Evolutionary conservation across 495 filamentous ascomycete species (phyloP).

Genomic region (Penicillium simplicissimum): DNA sequence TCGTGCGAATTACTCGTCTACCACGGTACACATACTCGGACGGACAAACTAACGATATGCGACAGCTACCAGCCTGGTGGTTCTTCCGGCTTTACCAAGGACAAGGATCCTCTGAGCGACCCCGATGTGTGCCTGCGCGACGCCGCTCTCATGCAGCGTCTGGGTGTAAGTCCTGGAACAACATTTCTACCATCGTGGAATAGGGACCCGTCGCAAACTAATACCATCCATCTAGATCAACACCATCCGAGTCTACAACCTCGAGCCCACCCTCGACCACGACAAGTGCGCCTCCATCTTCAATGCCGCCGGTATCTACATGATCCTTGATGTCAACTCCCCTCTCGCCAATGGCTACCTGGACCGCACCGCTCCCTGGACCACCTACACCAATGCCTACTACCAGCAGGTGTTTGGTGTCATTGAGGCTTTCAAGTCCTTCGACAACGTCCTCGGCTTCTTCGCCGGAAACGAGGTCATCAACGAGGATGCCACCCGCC

Average conservation of each 20-base stretch:
- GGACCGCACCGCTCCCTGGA: constrained; percentile 63
- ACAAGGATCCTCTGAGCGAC: constrained; percentile 74
- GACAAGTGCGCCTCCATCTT: constrained; percentile 89
- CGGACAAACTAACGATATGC: constrained; percentile 4
- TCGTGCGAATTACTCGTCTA: not conserved
- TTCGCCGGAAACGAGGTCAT: constrained; percentile 95
- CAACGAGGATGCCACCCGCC: constrained; percentile 56
- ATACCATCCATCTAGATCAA: constrained; percentile 58
- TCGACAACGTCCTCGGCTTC: constrained; percentile 88
- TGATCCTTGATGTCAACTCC: constrained; percentile 83
- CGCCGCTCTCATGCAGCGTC: constrained; percentile 85
- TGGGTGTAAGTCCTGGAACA: constrained; percentile 53
- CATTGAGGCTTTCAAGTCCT: constrained; percentile 92
- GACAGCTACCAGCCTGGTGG: constrained; percentile 87
- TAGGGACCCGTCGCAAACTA: not conserved
- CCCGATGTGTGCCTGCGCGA: constrained; percentile 78
- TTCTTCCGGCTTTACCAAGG: constrained; percentile 71
- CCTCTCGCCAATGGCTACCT: constrained; percentile 77
- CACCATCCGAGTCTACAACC: constrained; percentile 91
- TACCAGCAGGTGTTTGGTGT: constrained; percentile 83
- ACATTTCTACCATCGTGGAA: not conserved
- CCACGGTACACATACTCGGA: not conserved
- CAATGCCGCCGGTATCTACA: constrained; percentile 78
- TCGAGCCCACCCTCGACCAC: constrained; percentile 81
- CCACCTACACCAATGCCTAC: constrained; percentile 73